phyloP scores from a whole-genome alignment of 768 basidiomycete genomes.

The Kwoniella newhampshirensis region DNA sequence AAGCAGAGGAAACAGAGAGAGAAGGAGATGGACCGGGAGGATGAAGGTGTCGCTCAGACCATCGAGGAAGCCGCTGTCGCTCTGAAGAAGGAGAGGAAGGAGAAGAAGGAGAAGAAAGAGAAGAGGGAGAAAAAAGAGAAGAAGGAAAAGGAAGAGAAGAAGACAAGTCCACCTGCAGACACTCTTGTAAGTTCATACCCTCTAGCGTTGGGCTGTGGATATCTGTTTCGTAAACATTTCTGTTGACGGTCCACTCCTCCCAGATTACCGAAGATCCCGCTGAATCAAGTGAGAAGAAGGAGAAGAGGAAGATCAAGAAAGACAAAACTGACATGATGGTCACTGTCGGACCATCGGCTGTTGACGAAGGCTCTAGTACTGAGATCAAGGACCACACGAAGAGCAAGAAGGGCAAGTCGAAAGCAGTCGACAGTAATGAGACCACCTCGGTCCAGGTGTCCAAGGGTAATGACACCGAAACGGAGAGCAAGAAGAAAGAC shows the following conservation, averaged over 20 bases:
- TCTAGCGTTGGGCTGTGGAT: too few relatives aligned
- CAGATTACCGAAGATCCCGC: background rate
- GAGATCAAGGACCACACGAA: constrained; percentile 4
- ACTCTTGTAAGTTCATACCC: background rate
- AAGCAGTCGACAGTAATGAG: too few relatives aligned
- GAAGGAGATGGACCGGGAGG: constrained; percentile 23
- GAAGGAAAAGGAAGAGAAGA: constrained; percentile 7
- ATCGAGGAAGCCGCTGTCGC: background rate
- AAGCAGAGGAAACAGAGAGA: constrained; percentile 20
- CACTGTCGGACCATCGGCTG: too few relatives aligned
- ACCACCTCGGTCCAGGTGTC: too few relatives aligned
- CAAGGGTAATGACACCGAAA: constrained; percentile 10
- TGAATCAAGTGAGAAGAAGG: background rate
- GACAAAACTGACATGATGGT: background rate
- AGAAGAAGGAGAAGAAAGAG: constrained; percentile 7
- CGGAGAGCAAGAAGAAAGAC: constrained; percentile 12
- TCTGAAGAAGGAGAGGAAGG: background rate
- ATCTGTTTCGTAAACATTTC: too few relatives aligned
- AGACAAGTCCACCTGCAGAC: background rate
- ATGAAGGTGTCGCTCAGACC: background rate
- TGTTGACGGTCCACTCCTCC: too few relatives aligned
- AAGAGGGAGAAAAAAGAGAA: constrained; percentile 6
- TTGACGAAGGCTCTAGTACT: background rate
- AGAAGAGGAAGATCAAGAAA: background rate
- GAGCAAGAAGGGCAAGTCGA: constrained; percentile 6